phyloP scores from a whole-genome alignment of 352 stramenopile genomes.

The Pythium grandisporangium region DNA sequence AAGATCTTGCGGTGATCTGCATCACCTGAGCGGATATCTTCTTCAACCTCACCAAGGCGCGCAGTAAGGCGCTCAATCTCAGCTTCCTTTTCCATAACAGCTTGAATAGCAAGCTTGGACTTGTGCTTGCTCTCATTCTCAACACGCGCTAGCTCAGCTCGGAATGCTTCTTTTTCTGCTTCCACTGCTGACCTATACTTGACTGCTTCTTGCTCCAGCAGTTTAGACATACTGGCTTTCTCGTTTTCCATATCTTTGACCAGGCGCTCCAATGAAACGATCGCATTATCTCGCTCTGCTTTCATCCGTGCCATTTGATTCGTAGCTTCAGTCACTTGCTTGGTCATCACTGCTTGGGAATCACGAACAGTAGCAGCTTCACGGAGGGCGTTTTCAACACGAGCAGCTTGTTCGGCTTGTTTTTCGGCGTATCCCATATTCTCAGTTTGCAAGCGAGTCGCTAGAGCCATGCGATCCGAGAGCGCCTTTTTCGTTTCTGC shows the following conservation, averaged over 20 bases:
- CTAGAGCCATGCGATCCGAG: slow-evolving; percentile 75
- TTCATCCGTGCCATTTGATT: slow-evolving; percentile 41
- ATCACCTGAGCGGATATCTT: slow-evolving; percentile 77
- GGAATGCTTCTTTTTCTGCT: slow-evolving; percentile 32
- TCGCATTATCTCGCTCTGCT: slow-evolving; percentile 36
- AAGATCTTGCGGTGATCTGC: slow-evolving; percentile 85
- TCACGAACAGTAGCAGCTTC: slow-evolving; percentile 37
- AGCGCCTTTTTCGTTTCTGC: slow-evolving; percentile 75
- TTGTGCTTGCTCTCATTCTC: slow-evolving; percentile 78
- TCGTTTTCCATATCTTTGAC: slow-evolving; percentile 35
- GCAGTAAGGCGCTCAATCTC: slow-evolving; percentile 49
- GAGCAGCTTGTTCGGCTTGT: slow-evolving; percentile 62
- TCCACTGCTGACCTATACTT: slow-evolving; percentile 19
- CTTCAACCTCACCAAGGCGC: slow-evolving; percentile 60
- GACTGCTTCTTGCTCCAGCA: slow-evolving; percentile 20
- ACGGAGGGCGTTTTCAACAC: slow-evolving; percentile 59
- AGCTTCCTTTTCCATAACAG: slow-evolving; percentile 69
- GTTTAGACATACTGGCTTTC: slow-evolving; percentile 17
- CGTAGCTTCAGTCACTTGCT: slow-evolving; percentile 44
- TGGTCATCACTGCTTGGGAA: slow-evolving; percentile 30
- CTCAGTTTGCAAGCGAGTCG: slow-evolving; percentile 73
- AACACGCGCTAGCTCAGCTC: slow-evolving; percentile 49
- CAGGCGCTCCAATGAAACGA: slow-evolving; percentile 20
- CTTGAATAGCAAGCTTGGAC: slow-evolving; percentile 77
- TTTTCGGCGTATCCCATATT: slow-evolving; percentile 81